These are phyloP conservation scores for Gossypium herbaceum DNA, from an alignment of 345 rosid species.

Conservation along the genomic window DNA sequence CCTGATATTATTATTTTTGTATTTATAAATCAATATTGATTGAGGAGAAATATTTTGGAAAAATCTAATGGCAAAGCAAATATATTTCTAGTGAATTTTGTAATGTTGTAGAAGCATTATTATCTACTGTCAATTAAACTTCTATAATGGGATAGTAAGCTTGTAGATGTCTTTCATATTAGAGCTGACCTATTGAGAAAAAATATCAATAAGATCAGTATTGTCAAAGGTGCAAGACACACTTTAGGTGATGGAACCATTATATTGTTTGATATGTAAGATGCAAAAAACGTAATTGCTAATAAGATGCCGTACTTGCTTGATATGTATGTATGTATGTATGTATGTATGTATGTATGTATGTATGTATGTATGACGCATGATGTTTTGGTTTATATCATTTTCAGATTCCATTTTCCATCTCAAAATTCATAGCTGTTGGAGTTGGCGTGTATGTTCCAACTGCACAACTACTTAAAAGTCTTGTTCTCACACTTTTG, in stretches of 20 bases:
- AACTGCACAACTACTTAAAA: constrained; percentile 66
- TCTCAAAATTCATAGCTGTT: constrained; percentile 72
- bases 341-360: too few species aligned
- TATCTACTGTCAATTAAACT: background rate
- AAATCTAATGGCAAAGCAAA: background rate
- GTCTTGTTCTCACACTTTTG: constrained; percentile 67
- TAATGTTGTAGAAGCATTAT: background rate
- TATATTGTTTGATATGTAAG: background rate
- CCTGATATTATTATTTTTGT: background rate
- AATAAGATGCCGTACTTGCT: background rate
- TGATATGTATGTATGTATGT: background rate
- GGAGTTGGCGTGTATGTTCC: constrained; percentile 88
- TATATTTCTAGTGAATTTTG: background rate
- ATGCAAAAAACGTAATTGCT: background rate
- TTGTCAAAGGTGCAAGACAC: background rate
- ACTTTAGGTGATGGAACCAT: background rate
- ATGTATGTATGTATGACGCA: background rate
- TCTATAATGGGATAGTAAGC: background rate
- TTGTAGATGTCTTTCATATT: background rate
- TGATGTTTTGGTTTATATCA: background rate
- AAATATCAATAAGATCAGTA: background rate
- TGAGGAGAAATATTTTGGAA: background rate
- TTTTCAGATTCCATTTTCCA: constrained; percentile 80
- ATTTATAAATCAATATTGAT: background rate
- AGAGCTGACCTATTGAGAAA: background rate